Evolutionary conservation across 345 rosid genomes (phyloP).

Genomic region (Conringia planisiliqua): DNA sequence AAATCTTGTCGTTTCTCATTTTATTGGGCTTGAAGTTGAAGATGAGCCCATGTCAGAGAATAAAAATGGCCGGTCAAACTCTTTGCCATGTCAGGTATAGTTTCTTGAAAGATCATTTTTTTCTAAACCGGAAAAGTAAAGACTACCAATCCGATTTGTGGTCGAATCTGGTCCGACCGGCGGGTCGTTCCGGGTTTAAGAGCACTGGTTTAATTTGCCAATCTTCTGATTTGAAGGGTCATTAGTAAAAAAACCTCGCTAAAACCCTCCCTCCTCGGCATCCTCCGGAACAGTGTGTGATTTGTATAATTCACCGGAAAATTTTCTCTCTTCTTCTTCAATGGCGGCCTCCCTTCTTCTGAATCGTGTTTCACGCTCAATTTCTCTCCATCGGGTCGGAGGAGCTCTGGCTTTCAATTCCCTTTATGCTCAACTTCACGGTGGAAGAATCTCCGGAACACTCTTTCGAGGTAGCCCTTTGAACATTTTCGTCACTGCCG

Average conservation of each 20-base stretch:
- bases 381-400: conserved; percentile 25
- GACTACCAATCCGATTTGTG: not conserved
- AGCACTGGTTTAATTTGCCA: not conserved
- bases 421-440: conserved; percentile 22
- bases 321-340: not conserved
- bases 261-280: conserved; percentile 14
- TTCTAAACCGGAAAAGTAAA: too few relatives aligned
- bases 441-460: conserved; percentile 14
- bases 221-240: not conserved
- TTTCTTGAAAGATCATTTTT: too few relatives aligned
- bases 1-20: too few relatives aligned
- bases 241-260: conserved; percentile 5
- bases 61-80: too few relatives aligned
- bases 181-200: not conserved
- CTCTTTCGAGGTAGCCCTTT: conserved; percentile 45
- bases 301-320: not conserved
- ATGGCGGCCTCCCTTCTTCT: conserved; percentile 26
- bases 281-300: not conserved
- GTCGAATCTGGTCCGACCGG: not conserved
- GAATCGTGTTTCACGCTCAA: conserved; percentile 16
- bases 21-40: too few relatives aligned
- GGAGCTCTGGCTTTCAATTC: conserved; percentile 35
- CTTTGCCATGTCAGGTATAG: too few relatives aligned
- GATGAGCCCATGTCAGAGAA: too few relatives aligned
- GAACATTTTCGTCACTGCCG: not conserved